Percentiles rank a stretch among this genome's conserved stretches.
phyloP scores from a whole-genome alignment of 495 filamentous ascomycete genomes.

The Penicillium bovifimosum region DNA sequence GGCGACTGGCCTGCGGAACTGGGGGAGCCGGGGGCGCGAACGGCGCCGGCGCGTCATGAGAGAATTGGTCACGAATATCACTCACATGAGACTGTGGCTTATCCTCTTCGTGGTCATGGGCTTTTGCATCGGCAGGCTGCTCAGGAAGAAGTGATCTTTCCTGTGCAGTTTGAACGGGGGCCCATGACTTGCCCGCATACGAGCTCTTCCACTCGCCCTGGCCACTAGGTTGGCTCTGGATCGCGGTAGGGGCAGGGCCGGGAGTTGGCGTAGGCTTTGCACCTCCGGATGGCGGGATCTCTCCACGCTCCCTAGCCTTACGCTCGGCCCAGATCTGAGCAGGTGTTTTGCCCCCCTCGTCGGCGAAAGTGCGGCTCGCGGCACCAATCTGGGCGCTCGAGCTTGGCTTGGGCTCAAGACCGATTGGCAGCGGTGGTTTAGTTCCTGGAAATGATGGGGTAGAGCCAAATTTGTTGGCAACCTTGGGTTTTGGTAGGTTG shows the following conservation, averaged over 20 bases:
- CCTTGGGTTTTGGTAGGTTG: constrained; percentile 85
- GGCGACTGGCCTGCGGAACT: constrained; percentile 35
- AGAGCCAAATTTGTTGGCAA: constrained; percentile 76
- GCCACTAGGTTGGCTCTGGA: constrained; percentile 63
- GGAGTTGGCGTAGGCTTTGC: constrained; percentile 33
- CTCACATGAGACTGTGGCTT: constrained; percentile 54
- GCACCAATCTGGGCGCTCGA: constrained; percentile 59
- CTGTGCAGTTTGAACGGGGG: constrained; percentile 65
- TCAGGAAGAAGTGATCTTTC: constrained; percentile 55
- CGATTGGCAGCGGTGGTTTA: constrained; percentile 74
- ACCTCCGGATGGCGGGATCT: constrained; percentile 31
- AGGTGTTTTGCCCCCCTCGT: constrained; percentile 91
- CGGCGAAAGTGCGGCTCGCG: constrained; percentile 88
- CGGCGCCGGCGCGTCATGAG: constrained; percentile 50
- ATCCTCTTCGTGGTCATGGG: constrained; percentile 43
- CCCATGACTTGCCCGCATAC: constrained; percentile 84
- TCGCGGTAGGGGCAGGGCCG: constrained; percentile 25
- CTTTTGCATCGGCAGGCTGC: constrained; percentile 53
- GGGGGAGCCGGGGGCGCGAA: constrained; percentile 13
- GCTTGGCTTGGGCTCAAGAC: constrained; percentile 48
- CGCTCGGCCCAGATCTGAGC: constrained; percentile 97
- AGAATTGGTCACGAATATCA: constrained; percentile 72
- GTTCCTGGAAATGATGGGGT: constrained; percentile 73
- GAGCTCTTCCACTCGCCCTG: constrained; percentile 80
- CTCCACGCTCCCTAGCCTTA: constrained; percentile 74